Evolutionary conservation across 768 basidiomycete genomes (phyloP).

Genomic region (Leucocoprinus birnbaumii): DNA sequence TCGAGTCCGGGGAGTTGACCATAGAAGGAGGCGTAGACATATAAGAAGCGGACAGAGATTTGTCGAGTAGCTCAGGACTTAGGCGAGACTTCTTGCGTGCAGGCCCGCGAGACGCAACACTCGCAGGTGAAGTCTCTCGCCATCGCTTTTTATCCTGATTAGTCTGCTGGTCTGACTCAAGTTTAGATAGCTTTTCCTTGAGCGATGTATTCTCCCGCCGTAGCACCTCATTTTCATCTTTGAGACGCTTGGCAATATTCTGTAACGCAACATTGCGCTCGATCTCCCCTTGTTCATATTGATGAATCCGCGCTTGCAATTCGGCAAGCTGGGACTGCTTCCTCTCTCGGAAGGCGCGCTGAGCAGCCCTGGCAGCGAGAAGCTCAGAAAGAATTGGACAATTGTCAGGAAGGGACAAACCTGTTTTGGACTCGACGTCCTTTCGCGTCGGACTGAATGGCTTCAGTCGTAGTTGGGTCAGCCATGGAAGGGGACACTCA

Average conservation of each 20-base stretch:
- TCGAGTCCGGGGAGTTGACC: constrained; percentile 41
- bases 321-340: constrained; percentile 88
- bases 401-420: constrained; percentile 26
- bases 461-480: background rate
- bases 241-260: constrained; percentile 76
- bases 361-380: constrained; percentile 59
- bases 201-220: constrained; percentile 64
- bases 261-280: constrained; percentile 85
- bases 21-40: constrained; percentile 44
- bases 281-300: constrained; percentile 88
- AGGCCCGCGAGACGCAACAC: constrained; percentile 15
- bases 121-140: constrained; percentile 47
- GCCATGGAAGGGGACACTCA: constrained; percentile 23
- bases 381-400: constrained; percentile 6
- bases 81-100: constrained; percentile 31
- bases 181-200: constrained; percentile 43
- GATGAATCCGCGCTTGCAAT: constrained; percentile 79
- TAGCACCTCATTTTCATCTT: constrained; percentile 81
- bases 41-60: constrained; percentile 32
- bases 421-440: constrained; percentile 78
- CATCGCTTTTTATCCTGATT: constrained; percentile 51
- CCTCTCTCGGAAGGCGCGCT: constrained; percentile 86
- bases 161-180: constrained; percentile 35
- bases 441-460: constrained; percentile 43
- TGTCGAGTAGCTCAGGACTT: constrained; percentile 25